Conservation (phyloP, 2,329 filamentous ascomycete genomes). For the Claviceps pazoutovae region DNA sequence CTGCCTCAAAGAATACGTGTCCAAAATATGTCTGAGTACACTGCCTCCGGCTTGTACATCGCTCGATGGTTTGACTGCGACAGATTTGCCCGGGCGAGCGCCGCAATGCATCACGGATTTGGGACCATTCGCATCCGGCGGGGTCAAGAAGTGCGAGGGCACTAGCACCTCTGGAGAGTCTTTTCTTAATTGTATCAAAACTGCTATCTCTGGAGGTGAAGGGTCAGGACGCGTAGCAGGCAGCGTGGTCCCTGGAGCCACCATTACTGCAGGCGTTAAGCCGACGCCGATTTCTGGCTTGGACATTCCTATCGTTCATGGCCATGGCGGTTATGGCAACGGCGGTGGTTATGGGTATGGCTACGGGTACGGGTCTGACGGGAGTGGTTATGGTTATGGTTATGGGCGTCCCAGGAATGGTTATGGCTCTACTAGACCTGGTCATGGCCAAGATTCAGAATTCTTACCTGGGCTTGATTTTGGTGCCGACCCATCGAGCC, state of each 20-base stretch:
- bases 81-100: neutral
- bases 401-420: too few species aligned
- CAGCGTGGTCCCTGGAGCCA: neutral
- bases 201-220: neutral
- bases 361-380: too few species aligned
- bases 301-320: neutral
- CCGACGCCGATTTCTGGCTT: neutral
- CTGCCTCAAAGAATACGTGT: conserved; percentile 2
- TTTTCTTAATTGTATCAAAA: neutral
- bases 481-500: neutral
- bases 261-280: too few species aligned
- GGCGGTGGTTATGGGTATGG: too few species aligned
- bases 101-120: conserved; percentile 4
- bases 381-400: too few species aligned
- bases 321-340: too few species aligned
- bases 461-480: neutral
- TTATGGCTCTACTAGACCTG: too few species aligned
- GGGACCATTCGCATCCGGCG: conserved; percentile 2
- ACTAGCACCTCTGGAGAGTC: neutral
- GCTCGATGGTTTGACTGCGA: neutral
- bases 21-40: conserved; percentile 1
- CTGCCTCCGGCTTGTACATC: conserved; percentile 6
- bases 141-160: neutral
- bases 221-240: neutral
- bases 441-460: neutral